These are phyloP conservation scores for Trichoderma sp. DNA, from an alignment of 2,329 filamentous ascomycete genomes.

Conservation along the genomic window DNA sequence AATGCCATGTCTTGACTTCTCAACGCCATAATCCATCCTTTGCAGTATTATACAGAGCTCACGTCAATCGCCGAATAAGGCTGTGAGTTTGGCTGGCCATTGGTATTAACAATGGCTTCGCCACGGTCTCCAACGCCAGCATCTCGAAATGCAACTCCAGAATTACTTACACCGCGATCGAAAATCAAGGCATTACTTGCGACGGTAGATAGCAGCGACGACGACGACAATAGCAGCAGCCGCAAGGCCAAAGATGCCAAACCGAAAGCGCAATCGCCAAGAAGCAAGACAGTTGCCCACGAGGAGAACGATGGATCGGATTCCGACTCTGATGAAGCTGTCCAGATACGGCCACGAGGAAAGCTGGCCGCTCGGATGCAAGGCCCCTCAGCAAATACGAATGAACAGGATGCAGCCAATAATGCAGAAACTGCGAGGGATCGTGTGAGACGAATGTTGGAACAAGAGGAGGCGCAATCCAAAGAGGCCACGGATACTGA, in stretches of 20 bases:
- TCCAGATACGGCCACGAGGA: constrained; percentile 56
- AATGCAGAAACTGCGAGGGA: constrained; percentile 41
- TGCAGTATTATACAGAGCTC: not conserved
- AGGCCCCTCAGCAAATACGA: constrained; percentile 34
- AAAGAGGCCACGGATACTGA: constrained; percentile 34
- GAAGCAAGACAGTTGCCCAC: constrained; percentile 9
- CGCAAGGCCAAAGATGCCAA: constrained; percentile 21
- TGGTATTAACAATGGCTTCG: constrained; percentile 49
- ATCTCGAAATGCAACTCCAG: constrained; percentile 45
- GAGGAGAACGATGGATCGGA: constrained; percentile 48
- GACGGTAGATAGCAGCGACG: constrained; percentile 52
- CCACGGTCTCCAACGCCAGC: constrained; percentile 49
- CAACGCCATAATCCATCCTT: not conserved
- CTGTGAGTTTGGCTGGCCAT: constrained; percentile 6
- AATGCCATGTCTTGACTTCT: constrained; percentile 7
- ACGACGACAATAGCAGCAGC: constrained; percentile 44
- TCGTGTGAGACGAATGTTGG: constrained; percentile 48
- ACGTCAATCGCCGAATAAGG: not conserved
- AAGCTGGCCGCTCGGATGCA: constrained; percentile 67
- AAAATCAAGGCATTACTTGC: constrained; percentile 59
- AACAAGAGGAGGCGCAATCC: constrained; percentile 33
- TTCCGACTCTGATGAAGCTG: constrained; percentile 39
- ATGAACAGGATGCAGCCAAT: constrained; percentile 24
- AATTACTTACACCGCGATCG: constrained; percentile 52
- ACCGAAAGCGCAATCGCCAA: constrained; percentile 22